Base-by-base conservation (phyloP, 495 filamentous ascomycete species). In the Friedmanniomyces endolithicus region DNA sequence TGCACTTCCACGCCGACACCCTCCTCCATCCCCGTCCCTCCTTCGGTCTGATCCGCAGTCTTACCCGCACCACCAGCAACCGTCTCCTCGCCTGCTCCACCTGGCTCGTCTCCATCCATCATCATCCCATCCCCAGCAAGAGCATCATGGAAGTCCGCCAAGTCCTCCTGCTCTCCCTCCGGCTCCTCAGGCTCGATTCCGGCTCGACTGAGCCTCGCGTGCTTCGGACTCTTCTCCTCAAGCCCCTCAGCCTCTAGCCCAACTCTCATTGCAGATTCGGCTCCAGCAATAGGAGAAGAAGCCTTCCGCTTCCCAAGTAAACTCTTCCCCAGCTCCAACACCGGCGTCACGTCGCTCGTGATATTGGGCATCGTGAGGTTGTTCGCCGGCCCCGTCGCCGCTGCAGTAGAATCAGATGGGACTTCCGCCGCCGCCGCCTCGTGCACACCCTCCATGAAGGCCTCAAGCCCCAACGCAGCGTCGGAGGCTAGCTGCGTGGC, bases 401-500 rank as follows among this genome's bases (percentile, higher is more conserved):
- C 27, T 3, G 27, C 4, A 31, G 27, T 31, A 4, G 33, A 35
- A 16, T 19, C 12, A 16, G 44, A 22, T 23, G 44, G 20, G 44
- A 6, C 39, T 22, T 47, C 44, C 3, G 3, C 23, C 17, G 19
- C 7, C 6, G 4, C 23, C 20, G 11, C 19, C 11, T 17, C 50
- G 34, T 29, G 50, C 37, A 53, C 16, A 41, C 50, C n/a, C 17
- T 48, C 23, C 47, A 56, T 40, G 47, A 31, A 29, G 14, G 50
- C 58, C 7, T 56, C 39, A 6, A 56, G 35, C 46, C 51, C 51
- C 23, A 7, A 20, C n/a, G n/a, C 20, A 33, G 39, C 57, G 1
- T 49, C 12, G 11, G 45, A 22, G 4, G 57, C 57, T 16, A 41
- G 14, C 53, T 56, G 53, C 31, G 44, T 56, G 8, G 40, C 25